Evolutionary conservation across 2,329 filamentous ascomycete genomes (phyloP), one percentile per base, ranked within the genome.

Genomic region (Neospermospora avenae): DNA sequence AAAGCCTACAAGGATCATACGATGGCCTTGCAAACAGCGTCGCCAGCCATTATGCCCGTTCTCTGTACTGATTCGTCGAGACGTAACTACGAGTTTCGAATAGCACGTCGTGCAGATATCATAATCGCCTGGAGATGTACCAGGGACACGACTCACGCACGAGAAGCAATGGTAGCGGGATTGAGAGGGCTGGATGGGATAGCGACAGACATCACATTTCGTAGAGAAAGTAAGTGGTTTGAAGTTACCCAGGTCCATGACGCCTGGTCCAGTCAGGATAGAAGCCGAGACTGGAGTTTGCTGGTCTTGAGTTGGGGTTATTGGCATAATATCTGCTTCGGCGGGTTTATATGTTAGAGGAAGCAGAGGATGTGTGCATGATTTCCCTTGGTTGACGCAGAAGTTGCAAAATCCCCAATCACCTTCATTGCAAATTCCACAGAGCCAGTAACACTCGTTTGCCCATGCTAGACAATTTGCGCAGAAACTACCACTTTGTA

Each of bases 361-460:
- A 0, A 96, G 78, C 0, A 98, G 79, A 6, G 89, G 81, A 70
- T 98, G 93, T 0, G 87, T 89, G 74, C 93, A 98, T 61, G 86
- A 89, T 61, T 82, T 81, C 16, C 91, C 92, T 72, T 88, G 86
- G 61, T 93, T 93, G 31, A 96, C 91, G 66, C 93, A 98, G 62
- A 81, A 77, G 68, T 93, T 91, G 75, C 93, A 98, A 72, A 91
- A 97, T 0, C 93, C 93, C 93, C 93, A 98, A 70, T 96, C 93
- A 4, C 91, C 93, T 63, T 95, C 86, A 68, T 96, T 96, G 76
- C 93, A 98, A 25, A 81, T 74, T 61, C 89, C 85, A 73, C 93
- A 98, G 63, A 90, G 87, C 93, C 93, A 98, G 74, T 90, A 96
- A 74, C 91, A 95, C 55, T 88, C 83, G 68, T 96, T 93, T 0